Base-by-base conservation (phyloP, 2,329 filamentous ascomycete genomes). In the Neonectria sp. region DNA sequence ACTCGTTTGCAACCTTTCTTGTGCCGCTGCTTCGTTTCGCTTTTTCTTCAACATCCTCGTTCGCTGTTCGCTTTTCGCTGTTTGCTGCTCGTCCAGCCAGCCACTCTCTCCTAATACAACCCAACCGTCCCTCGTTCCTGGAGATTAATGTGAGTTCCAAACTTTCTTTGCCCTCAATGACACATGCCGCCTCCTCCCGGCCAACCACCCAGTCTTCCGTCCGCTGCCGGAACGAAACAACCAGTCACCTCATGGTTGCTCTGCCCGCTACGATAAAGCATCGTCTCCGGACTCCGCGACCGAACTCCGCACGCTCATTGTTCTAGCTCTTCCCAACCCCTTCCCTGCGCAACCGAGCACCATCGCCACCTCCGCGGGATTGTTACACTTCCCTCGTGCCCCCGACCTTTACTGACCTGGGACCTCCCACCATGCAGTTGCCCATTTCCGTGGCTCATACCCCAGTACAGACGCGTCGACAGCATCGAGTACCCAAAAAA, bases 101-200 rank as follows among this genome's bases (percentile, higher is more conserved):
- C 75, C 73, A 74, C 73, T 69, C 67, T 65, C 67, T 70, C 57
- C 61, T 76, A 76, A 76, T 76, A 74, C 68, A 68, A 62, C 35
- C 17, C n/a, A 5, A 12, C 40, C 71, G 66, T 68, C 70, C 62
- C 68, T 73, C 65, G 65, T 69, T 73, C 70, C 68, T 75, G 69
- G 75, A 79, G 66, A 79, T 80, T 76, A 79, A 80, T 80, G 79
- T 80, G 77, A 80, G 79, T 80, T 71, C 69, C 69, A 75, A 72
- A 71, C 76, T 71, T 74, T 69, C 60, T 73, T 76, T 74, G 62
- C 74, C 61, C 49, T 71, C 69, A 59, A 74, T 72, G 71, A 73
- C 73, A 75, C 73, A 76, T 78, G 73, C 76, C 70, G 70, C 69
- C 65, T 63, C 46, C 29, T 31, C 25, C n/a, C 29, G n/a, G 49